Evolutionary conservation across 352 stramenopile species (phyloP).

Genomic region (Globisporangium yorkense): DNA sequence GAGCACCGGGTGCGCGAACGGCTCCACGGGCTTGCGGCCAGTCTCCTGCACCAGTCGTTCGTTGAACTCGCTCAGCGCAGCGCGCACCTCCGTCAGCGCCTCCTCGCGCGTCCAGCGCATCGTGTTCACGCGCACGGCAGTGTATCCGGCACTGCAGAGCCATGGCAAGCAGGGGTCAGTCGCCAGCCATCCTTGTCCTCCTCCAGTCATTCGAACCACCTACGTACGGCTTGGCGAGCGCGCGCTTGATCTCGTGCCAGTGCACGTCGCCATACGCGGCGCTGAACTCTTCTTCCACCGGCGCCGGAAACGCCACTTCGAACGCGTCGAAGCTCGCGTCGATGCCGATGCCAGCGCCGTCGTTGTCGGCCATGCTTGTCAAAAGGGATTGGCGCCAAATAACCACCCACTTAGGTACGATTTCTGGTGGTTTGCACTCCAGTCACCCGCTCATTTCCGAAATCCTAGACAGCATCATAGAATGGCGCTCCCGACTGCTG

Average conservation of each 20-base stretch:
- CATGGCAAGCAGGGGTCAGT: background rate
- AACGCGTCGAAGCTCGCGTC: slow-evolving; percentile 45
- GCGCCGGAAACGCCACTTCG: slow-evolving; percentile 53
- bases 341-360: background rate
- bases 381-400: background rate
- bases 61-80: slow-evolving; percentile 53
- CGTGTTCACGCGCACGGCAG: slow-evolving; percentile 77
- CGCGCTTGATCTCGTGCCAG: slow-evolving; percentile 71
- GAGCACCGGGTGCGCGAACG: slow-evolving; percentile 34
- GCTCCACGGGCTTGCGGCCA: slow-evolving; percentile 27
- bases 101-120: slow-evolving; percentile 49
- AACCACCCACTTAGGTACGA: background rate
- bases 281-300: slow-evolving; percentile 60
- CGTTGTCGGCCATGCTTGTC: slow-evolving; percentile 13
- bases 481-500: slow-evolving; percentile 65
- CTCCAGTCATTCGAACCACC: background rate
- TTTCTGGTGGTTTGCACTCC: background rate
- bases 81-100: slow-evolving; percentile 37
- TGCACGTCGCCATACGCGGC: slow-evolving; percentile 51
- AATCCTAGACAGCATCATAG: background rate
- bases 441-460: background rate
- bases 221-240: slow-evolving; percentile 58
- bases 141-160: slow-evolving; percentile 46
- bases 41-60: slow-evolving; percentile 31
- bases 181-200: background rate